Conservation (phyloP, 2,329 filamentous ascomycete genomes). For the Pyrenophora teres region DNA sequence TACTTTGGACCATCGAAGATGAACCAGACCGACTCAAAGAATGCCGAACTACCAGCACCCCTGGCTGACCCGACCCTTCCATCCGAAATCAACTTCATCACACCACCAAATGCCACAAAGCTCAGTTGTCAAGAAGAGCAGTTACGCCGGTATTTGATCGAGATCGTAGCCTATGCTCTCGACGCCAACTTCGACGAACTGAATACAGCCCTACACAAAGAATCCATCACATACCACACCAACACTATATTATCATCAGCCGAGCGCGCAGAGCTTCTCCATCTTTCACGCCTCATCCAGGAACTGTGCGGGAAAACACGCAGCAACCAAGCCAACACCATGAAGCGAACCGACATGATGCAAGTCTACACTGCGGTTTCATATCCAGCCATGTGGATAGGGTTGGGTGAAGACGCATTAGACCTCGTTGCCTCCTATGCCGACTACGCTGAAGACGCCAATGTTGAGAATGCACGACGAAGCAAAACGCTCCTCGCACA, state of each 20-base stretch:
- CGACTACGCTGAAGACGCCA: neutral
- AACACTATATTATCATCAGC: neutral
- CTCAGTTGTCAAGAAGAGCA: constrained; percentile 1
- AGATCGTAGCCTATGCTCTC: neutral
- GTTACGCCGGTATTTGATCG: constrained; percentile 1
- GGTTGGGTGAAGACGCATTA: neutral
- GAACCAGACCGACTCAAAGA: too few species aligned
- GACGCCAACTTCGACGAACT: constrained; percentile 1
- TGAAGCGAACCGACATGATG: neutral
- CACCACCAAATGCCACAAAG: too few species aligned
- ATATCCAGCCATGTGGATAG: neutral
- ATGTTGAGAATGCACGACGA: neutral
- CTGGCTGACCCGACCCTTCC: too few species aligned
- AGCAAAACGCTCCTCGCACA: neutral
- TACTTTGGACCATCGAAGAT: too few species aligned
- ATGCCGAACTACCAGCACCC: too few species aligned
- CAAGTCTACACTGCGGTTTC: neutral
- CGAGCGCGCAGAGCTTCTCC: neutral
- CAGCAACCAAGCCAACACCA: neutral
- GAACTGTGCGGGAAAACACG: neutral
- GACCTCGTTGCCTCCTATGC: neutral
- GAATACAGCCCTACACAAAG: neutral
- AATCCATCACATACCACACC: neutral
- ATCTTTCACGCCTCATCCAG: neutral
- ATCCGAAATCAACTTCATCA: too few species aligned